Conservation (phyloP, 208 protist species). For the Leptomonas seymouri region DNA sequence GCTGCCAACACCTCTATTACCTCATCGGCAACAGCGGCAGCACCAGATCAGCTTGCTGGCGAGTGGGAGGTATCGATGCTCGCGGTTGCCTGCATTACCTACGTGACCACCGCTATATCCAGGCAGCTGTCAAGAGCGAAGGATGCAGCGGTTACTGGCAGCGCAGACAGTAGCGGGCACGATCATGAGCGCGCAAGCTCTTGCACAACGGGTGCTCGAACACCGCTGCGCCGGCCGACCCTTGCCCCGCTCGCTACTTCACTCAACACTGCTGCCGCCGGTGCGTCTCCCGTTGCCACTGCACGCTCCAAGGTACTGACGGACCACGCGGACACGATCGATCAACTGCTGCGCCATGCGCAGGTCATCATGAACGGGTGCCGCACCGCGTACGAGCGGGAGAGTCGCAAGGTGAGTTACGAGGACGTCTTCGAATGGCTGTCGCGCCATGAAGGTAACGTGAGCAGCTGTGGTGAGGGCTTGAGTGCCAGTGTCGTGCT, state of each 20-base stretch:
- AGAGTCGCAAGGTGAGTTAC: constrained; percentile 24
- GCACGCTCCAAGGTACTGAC: constrained; percentile 27
- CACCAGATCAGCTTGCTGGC: not conserved
- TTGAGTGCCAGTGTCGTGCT: constrained; percentile 29
- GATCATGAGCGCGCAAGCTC: not conserved
- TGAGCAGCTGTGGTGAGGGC: not conserved
- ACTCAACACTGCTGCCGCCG: not conserved
- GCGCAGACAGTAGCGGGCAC: not conserved
- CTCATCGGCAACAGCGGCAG: not conserved
- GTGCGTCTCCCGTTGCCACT: constrained; percentile 1
- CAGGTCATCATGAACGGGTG: constrained; percentile 14
- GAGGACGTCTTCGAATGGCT: constrained; percentile 23
- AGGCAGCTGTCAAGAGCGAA: constrained; percentile 3
- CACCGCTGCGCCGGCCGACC: constrained; percentile 12
- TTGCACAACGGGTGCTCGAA: not conserved
- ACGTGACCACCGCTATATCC: constrained; percentile 22
- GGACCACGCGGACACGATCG: constrained; percentile 27
- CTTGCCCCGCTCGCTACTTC: constrained; percentile 1
- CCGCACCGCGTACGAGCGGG: constrained; percentile 19
- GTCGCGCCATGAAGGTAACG: not conserved
- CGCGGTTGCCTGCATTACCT: constrained; percentile 15
- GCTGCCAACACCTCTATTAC: not conserved
- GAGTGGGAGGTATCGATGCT: constrained; percentile 25
- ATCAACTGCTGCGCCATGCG: constrained; percentile 32
- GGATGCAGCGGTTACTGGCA: not conserved